Evolutionary conservation across 2,329 filamentous ascomycete genomes (phyloP).

Genomic region (Colletotrichum costaricense): DNA sequence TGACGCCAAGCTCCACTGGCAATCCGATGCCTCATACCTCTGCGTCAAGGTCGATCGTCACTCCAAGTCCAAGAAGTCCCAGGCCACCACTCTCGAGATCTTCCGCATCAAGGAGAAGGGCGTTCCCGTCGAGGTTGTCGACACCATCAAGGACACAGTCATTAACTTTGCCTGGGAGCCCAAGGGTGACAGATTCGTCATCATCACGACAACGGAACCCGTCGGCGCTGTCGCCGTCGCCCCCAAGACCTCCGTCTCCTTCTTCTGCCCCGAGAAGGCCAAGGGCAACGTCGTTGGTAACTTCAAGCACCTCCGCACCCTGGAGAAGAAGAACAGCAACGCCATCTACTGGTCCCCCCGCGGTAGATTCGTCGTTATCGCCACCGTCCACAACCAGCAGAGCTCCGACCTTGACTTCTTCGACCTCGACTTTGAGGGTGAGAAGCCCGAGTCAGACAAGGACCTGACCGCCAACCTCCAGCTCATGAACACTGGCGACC

Average conservation of each 20-base stretch:
- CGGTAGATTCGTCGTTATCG: slow-evolving; percentile 94
- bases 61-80: slow-evolving; percentile 98
- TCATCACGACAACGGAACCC: slow-evolving; percentile 93
- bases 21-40: slow-evolving; percentile 91
- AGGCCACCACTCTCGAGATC: slow-evolving; percentile 97
- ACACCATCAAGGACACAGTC: slow-evolving; percentile 97
- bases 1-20: slow-evolving; percentile 98
- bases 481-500: slow-evolving; percentile 91
- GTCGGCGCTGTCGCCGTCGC: slow-evolving; percentile 81
- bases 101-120: slow-evolving; percentile 98
- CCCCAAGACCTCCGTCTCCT: slow-evolving; percentile 93
- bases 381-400: slow-evolving; percentile 91
- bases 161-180: slow-evolving; percentile 99
- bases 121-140: slow-evolving; percentile 96
- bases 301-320: slow-evolving; percentile 94
- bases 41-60: slow-evolving; percentile 99
- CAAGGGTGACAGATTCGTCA: slow-evolving; percentile 95
- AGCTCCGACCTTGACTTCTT: slow-evolving; percentile 97
- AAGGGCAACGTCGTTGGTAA: slow-evolving; percentile 86
- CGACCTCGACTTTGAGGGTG: slow-evolving; percentile 97
- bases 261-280: slow-evolving; percentile 96
- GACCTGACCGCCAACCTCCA: slow-evolving; percentile 94
- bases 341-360: slow-evolving; percentile 99
- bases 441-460: slow-evolving; percentile 93
- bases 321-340: slow-evolving; percentile 99